Evolutionary conservation across 2,329 filamentous ascomycete species (phyloP).

Genomic region (Hypomyces perniciosus): DNA sequence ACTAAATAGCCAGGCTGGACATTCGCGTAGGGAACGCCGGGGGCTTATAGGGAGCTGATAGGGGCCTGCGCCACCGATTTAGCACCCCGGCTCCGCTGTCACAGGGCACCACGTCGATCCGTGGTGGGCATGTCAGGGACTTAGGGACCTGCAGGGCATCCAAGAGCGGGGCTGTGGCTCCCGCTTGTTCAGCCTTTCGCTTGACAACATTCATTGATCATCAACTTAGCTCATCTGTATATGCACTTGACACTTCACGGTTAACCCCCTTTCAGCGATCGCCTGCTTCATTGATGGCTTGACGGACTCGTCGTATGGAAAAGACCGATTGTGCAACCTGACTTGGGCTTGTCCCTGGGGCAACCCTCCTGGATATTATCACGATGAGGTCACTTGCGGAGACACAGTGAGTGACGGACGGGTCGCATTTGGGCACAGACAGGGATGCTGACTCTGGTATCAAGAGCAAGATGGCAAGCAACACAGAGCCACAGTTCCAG

Average conservation of each 20-base stretch:
- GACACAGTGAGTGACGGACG: constrained; percentile 19
- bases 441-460: constrained; percentile 1
- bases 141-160: not conserved
- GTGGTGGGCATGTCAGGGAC: not conserved
- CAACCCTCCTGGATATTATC: constrained; percentile 1
- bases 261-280: not conserved
- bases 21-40: not conserved
- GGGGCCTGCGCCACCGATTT: too few relatives aligned
- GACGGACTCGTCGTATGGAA: not conserved
- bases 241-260: too few relatives aligned
- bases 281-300: not conserved
- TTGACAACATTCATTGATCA: not conserved
- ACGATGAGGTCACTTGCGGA: constrained; percentile 35
- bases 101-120: too few relatives aligned
- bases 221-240: not conserved
- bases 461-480: constrained; percentile 61
- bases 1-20: not conserved
- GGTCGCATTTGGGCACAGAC: too few relatives aligned
- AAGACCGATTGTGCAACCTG: not conserved
- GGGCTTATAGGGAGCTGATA: not conserved
- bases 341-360: not conserved
- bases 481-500: constrained; percentile 53
- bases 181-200: not conserved
- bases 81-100: too few relatives aligned
- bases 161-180: constrained; percentile 4